Conservation (phyloP, 2,329 filamentous ascomycete species). For the Pseudopyricularia javanii region DNA sequence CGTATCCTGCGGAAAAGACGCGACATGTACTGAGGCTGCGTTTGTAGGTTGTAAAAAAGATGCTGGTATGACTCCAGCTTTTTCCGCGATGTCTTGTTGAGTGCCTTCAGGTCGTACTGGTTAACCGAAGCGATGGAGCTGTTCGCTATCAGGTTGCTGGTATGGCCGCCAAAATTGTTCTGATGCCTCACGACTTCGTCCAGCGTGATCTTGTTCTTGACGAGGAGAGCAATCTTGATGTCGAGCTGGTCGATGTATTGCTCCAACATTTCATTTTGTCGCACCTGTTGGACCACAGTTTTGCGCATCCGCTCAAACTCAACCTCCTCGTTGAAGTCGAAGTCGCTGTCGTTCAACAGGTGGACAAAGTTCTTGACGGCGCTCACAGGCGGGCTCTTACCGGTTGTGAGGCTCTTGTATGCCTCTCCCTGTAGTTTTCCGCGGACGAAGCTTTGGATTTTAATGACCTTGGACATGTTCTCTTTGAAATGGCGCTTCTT, state of each 20-base stretch:
- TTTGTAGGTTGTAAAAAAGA: conserved; percentile 93
- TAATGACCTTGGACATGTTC: conserved; percentile 98
- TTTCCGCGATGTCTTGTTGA: conserved; percentile 91
- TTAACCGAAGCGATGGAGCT: conserved; percentile 80
- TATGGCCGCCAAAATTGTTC: conserved; percentile 82
- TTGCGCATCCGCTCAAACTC: conserved; percentile 93
- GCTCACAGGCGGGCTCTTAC: conserved; percentile 91
- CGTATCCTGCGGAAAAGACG: conserved; percentile 75
- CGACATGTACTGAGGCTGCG: conserved; percentile 87
- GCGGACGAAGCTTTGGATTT: conserved; percentile 93
- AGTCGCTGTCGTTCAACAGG: conserved; percentile 92
- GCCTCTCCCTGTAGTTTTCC: conserved; percentile 94
- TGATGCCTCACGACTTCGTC: conserved; percentile 97
- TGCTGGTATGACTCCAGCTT: conserved; percentile 97
- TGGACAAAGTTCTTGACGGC: conserved; percentile 98
- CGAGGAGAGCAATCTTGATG: conserved; percentile 94
- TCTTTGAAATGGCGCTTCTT: conserved; percentile 83
- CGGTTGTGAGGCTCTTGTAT: conserved; percentile 91
- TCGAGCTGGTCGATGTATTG: conserved; percentile 98
- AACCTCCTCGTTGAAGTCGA: conserved; percentile 97
- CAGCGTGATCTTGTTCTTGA: conserved; percentile 98
- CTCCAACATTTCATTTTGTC: conserved; percentile 92
- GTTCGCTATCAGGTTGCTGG: conserved; percentile 70
- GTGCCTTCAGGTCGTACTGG: conserved; percentile 88
- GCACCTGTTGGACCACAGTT: conserved; percentile 92